Evolutionary conservation across 208 protist genomes (phyloP).

Genomic region (Wallacemonas rigidus): DNA sequence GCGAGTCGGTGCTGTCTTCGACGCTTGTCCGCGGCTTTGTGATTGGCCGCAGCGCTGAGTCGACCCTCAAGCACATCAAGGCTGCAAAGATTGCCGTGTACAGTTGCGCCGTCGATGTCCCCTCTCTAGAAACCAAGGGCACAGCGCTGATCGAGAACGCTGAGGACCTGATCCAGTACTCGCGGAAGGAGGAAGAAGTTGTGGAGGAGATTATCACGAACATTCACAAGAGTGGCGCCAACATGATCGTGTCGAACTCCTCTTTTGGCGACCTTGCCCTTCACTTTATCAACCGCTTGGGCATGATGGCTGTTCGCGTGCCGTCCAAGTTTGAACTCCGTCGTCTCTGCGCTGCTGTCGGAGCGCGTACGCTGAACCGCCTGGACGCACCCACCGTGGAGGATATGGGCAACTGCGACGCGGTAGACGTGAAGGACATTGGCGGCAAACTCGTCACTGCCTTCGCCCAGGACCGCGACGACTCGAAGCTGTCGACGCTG

Average conservation of each 20-base stretch:
- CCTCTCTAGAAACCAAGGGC: slow-evolving; percentile 98
- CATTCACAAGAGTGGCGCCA: slow-evolving; percentile 96
- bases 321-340: slow-evolving; percentile 99
- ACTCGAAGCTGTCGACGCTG: slow-evolving; percentile 97
- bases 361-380: slow-evolving; percentile 93
- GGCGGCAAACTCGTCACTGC: slow-evolving; percentile 95
- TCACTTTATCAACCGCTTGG: slow-evolving; percentile 98
- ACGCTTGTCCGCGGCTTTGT: slow-evolving; percentile 97
- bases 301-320: slow-evolving; percentile 98
- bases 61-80: slow-evolving; percentile 91
- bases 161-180: slow-evolving; percentile 98
- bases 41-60: slow-evolving; percentile 93
- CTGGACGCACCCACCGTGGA: slow-evolving; percentile 93
- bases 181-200: slow-evolving; percentile 96
- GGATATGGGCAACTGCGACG: slow-evolving; percentile 96
- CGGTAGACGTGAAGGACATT: slow-evolving; percentile 96
- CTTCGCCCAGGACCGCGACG: slow-evolving; percentile 94
- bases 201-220: slow-evolving; percentile 97
- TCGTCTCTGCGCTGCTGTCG: slow-evolving; percentile 97
- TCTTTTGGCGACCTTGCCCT: slow-evolving; percentile 98
- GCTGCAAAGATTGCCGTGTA: slow-evolving; percentile 99
- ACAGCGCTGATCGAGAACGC: slow-evolving; percentile 97
- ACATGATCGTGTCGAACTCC: slow-evolving; percentile 97
- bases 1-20: slow-evolving; percentile 94
- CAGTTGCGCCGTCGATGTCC: slow-evolving; percentile 95